Evolutionary conservation across 192 early-diverging fungal genomes (phyloP).

Genomic region (Entomortierella parvispora): DNA sequence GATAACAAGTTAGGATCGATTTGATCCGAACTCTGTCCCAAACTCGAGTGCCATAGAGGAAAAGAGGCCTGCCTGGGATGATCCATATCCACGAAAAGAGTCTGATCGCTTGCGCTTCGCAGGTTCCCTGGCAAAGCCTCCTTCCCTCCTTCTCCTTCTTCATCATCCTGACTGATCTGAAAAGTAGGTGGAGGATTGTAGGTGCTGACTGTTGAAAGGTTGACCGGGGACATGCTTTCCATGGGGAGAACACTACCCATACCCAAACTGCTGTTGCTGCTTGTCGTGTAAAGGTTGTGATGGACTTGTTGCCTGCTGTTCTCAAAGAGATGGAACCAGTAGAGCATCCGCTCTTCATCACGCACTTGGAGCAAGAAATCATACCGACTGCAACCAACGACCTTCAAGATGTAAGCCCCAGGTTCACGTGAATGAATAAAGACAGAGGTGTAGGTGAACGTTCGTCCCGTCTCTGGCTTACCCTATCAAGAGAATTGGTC

Average conservation of each 20-base stretch:
- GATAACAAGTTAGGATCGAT: too few relatives aligned
- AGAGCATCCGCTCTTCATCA: slow-evolving; percentile 32
- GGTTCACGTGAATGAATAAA: slow-evolving; percentile 18
- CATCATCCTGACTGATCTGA: too few relatives aligned
- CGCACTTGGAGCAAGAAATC: slow-evolving; percentile 30
- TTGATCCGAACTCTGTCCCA: too few relatives aligned
- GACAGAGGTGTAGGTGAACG: slow-evolving; percentile 15
- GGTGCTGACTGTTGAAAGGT: background rate
- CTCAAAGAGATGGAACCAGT: slow-evolving; percentile 39
- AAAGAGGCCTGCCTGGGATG: too few relatives aligned
- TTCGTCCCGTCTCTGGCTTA: slow-evolving; percentile 32
- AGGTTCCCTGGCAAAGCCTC: too few relatives aligned
- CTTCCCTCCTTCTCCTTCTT: too few relatives aligned
- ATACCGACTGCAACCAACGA: slow-evolving; percentile 13
- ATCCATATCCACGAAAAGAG: too few relatives aligned
- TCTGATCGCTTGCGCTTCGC: too few relatives aligned
- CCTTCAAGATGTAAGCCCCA: slow-evolving; percentile 14
- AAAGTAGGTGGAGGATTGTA: too few relatives aligned
- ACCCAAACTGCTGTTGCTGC: background rate
- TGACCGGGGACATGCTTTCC: background rate
- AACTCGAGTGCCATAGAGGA: too few relatives aligned
- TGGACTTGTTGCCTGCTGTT: slow-evolving; percentile 9
- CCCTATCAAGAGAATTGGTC: slow-evolving; percentile 12
- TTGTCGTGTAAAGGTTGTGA: background rate
- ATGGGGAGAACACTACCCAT: background rate